Evolutionary conservation across 2,329 filamentous ascomycete species (phyloP).

Genomic region (Fusarium buxicola): DNA sequence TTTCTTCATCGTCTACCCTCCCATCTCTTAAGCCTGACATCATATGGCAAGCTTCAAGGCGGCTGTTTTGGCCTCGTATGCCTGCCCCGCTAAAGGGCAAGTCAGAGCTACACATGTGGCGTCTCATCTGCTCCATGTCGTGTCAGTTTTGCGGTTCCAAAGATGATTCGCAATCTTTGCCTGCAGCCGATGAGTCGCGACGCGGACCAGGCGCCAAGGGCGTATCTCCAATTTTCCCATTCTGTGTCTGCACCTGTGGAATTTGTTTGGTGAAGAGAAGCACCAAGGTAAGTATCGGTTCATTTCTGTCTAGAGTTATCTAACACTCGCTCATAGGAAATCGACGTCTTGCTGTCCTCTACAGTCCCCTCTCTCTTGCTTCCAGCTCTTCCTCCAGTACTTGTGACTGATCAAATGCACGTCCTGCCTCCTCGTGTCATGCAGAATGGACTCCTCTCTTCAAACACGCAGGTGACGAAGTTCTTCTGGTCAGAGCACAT

Average conservation of each 20-base stretch:
- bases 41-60: constrained; percentile 79
- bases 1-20: constrained; percentile 44
- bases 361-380: constrained; percentile 70
- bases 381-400: constrained; percentile 75
- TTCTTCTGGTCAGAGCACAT: constrained; percentile 73
- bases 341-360: constrained; percentile 73
- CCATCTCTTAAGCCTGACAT: constrained; percentile 65
- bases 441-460: constrained; percentile 61
- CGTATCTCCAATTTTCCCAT: constrained; percentile 77
- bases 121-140: constrained; percentile 68
- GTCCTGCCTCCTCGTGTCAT: constrained; percentile 68
- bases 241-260: constrained; percentile 74
- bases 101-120: constrained; percentile 82
- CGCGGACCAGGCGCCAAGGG: constrained; percentile 71
- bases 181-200: constrained; percentile 61
- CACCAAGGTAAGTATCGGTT: constrained; percentile 68
- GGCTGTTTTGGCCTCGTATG: constrained; percentile 72
- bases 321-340: constrained; percentile 66
- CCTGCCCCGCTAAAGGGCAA: constrained; percentile 74
- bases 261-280: constrained; percentile 70
- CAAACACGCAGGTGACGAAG: constrained; percentile 68
- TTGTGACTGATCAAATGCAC: constrained; percentile 71
- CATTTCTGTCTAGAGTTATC: constrained; percentile 35
- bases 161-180: constrained; percentile 29
- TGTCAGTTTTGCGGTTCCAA: constrained; percentile 76